These are phyloP conservation scores for Scleroderma citrinum DNA, from an alignment of 768 basidiomycete genomes.

Conservation along the genomic window DNA sequence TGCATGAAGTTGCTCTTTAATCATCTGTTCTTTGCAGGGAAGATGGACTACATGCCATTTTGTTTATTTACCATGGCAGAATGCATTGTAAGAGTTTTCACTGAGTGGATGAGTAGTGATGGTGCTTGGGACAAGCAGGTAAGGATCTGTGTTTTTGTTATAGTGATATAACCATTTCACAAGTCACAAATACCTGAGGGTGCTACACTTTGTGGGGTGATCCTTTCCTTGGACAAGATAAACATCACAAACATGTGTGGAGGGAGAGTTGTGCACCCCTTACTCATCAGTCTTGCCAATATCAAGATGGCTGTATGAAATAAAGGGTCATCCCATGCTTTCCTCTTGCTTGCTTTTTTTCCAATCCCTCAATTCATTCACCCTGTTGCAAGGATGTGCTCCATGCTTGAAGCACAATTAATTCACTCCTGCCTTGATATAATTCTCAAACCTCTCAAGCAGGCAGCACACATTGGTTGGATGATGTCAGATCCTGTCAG, in stretches of 20 bases:
- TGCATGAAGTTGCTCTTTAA: conserved; percentile 22
- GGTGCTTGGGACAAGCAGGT: conserved; percentile 23
- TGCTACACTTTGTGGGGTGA: conserved; percentile 20
- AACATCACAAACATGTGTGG: conserved; percentile 13
- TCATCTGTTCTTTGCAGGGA: conserved; percentile 19
- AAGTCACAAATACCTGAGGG: conserved; percentile 18
- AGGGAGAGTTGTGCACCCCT: conserved; percentile 5
- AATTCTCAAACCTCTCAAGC: conserved; percentile 12
- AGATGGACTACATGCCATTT: conserved; percentile 13
- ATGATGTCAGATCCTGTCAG: conserved; percentile 22
- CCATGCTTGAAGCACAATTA: conserved; percentile 12
- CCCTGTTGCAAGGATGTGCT: conserved; percentile 1
- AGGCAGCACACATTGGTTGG: conserved; percentile 7
- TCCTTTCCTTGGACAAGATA: conserved; percentile 17
- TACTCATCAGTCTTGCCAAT: conserved; percentile 4
- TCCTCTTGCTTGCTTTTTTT: conserved; percentile 5
- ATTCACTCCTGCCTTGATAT: conserved; percentile 16
- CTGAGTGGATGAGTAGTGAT: conserved; percentile 19
- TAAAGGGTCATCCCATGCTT: conserved; percentile 3
- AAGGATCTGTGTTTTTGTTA: background rate
- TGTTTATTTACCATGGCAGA: conserved; percentile 9
- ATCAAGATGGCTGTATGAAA: background rate
- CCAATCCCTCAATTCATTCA: conserved; percentile 17
- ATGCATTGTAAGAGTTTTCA: conserved; percentile 12
- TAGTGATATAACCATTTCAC: background rate